A percentile compares a stretch with the other conserved stretches of the same genome.
These are phyloP conservation scores for Metschnikowia dekortorum DNA, from an alignment of 805 yeast species.

Conservation along the genomic window DNA sequence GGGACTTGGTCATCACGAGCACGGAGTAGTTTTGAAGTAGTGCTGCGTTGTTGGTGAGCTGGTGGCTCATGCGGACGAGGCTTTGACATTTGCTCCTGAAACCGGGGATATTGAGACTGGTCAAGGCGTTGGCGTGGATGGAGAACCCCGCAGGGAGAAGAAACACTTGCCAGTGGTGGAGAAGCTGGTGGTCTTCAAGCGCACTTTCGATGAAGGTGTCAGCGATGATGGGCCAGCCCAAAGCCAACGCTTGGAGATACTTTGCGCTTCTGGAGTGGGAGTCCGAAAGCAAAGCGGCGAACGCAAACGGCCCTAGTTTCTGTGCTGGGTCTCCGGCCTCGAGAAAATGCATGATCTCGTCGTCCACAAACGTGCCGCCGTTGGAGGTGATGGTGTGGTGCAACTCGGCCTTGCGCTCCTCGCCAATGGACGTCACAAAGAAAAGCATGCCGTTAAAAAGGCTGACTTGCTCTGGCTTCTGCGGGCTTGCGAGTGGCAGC, in stretches of 20 bases:
- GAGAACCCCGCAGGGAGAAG: conserved; percentile 73
- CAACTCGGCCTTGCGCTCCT: conserved; percentile 28
- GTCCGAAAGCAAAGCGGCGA: conserved; percentile 65
- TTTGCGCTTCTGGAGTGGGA: conserved; percentile 63
- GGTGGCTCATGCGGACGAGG: conserved; percentile 32
- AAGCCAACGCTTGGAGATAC: conserved; percentile 68
- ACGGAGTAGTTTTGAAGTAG: conserved; percentile 31
- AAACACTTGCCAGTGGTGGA: conserved; percentile 47
- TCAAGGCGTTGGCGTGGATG: conserved; percentile 35
- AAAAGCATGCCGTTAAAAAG: conserved; percentile 23
- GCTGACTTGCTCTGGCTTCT: conserved; percentile 1
- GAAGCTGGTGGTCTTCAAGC: conserved; percentile 22
- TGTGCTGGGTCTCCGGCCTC: conserved; percentile 11
- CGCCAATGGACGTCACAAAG: conserved; percentile 35
- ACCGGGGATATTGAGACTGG: conserved; percentile 45
- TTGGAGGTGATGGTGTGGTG: conserved; percentile 31
- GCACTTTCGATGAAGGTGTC: conserved; percentile 53
- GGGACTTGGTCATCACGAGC: conserved; percentile 31
- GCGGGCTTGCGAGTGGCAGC: conserved; percentile 2
- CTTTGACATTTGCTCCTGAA: conserved; percentile 37
- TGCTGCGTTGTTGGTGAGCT: conserved; percentile 36
- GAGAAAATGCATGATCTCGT: conserved; percentile 30
- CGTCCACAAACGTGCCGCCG: conserved; percentile 41
- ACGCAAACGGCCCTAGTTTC: conserved; percentile 30
- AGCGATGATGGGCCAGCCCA: conserved; percentile 84